Evolutionary conservation across 441 rosid species (phyloP).

Genomic region (Erodium chrysanthum): DNA sequence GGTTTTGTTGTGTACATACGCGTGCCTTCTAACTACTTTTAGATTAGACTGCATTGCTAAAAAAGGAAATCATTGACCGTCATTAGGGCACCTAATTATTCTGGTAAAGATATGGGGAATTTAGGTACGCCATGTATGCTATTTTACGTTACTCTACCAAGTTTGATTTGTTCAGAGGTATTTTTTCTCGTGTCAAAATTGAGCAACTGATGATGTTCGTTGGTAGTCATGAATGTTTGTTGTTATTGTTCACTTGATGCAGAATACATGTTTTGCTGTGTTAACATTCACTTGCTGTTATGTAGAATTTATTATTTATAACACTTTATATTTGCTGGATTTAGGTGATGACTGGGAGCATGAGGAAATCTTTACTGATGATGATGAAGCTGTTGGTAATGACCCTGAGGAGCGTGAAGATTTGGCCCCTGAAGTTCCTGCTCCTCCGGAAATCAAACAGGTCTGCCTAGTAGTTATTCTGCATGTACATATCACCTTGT

Average conservation of each 20-base stretch:
- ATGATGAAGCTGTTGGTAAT: constrained; percentile 91
- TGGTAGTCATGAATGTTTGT: not conserved
- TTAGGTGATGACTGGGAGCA: constrained; percentile 99
- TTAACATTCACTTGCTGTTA: not conserved
- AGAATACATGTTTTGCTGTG: not conserved
- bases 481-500: not conserved
- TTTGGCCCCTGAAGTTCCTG: constrained; percentile 84
- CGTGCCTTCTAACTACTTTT: not conserved
- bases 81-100: not conserved
- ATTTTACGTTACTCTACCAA: not conserved
- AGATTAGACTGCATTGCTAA: not conserved
- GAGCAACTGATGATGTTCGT: not conserved
- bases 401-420: constrained; percentile 92
- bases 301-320: no score
- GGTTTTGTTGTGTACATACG: no score
- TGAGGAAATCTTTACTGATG: constrained; percentile 95
- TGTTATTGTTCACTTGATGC: not conserved
- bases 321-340: constrained; percentile 15
- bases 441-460: constrained; percentile 94
- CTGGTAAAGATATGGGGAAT: not conserved
- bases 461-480: constrained; percentile 25
- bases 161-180: no score
- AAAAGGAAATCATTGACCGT: not conserved
- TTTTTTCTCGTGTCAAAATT: not conserved
- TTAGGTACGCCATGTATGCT: not conserved